Percentiles rank a stretch among this genome's conserved stretches.
These are phyloP conservation scores for Heliosperma pusillum DNA, from an alignment of 148 eudicot species.

Conservation along the genomic window DNA sequence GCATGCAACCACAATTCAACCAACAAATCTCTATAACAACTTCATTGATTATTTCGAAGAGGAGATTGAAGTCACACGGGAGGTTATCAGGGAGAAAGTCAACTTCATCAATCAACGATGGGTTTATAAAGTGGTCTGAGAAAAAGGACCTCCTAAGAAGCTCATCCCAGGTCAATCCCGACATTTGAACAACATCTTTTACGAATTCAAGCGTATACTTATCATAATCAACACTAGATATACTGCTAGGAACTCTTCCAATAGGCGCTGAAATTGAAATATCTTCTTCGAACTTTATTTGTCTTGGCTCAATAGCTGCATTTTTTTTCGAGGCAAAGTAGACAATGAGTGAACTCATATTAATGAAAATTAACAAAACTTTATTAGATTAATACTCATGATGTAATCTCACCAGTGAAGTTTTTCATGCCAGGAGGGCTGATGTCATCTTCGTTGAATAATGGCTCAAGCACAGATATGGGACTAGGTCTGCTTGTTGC, in stretches of 20 bases:
- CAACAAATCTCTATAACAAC: constrained; percentile 62
- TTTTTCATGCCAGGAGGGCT: constrained; percentile 54
- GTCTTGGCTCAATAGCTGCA: constrained; percentile 50
- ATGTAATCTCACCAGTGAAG: constrained; percentile 40
- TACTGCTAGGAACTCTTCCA: constrained; percentile 24
- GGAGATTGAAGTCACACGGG: constrained; percentile 68
- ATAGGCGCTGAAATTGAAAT: constrained; percentile 26
- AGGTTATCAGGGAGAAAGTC: constrained; percentile 69
- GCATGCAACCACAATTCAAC: constrained; percentile 44
- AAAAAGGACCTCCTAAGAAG: constrained; percentile 60
- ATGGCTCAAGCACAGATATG: constrained; percentile 80
- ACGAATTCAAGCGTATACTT: constrained; percentile 76
- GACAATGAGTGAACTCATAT: constrained; percentile 19
- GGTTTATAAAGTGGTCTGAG: constrained; percentile 57
- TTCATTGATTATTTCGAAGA: constrained; percentile 75
- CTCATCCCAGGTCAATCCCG: constrained; percentile 80
- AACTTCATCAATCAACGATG: constrained; percentile 73
- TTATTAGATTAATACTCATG: neutral
- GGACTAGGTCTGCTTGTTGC: constrained; percentile 78
- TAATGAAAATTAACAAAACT: constrained; percentile 1
- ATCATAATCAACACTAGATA: constrained; percentile 38
- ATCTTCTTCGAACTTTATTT: constrained; percentile 58
- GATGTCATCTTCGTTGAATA: constrained; percentile 61
- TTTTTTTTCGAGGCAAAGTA: constrained; percentile 7
- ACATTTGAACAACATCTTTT: constrained; percentile 67